Conservation (phyloP, 139 green algal genomes). For the Picochlorum sp. region DNA sequence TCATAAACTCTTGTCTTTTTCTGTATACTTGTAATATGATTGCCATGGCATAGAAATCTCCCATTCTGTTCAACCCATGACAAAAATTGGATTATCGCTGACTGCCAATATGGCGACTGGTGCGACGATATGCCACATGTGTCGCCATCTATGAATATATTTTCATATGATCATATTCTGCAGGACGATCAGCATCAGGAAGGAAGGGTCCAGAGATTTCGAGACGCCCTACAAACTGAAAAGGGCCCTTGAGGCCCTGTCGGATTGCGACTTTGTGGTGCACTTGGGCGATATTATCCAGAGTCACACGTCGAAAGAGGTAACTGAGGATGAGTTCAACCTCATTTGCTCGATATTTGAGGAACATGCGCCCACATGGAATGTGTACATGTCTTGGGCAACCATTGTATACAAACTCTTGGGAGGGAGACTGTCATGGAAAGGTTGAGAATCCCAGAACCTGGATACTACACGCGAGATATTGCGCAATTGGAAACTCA, state of each 20-base stretch:
- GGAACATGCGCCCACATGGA: slow-evolving; percentile 9
- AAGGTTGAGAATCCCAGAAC: slow-evolving; percentile 27
- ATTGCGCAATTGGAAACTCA: slow-evolving; percentile 46
- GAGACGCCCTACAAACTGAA: slow-evolving; percentile 52
- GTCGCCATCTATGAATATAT: not conserved
- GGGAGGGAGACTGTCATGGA: slow-evolving; percentile 25
- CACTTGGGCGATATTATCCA: slow-evolving; percentile 64
- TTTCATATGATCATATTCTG: not conserved
- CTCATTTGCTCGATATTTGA: slow-evolving; percentile 18
- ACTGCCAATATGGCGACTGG: slow-evolving; percentile 30
- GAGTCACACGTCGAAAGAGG: slow-evolving; percentile 18
- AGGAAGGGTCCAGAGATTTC: slow-evolving; percentile 43
- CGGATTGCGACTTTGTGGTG: slow-evolving; percentile 23
- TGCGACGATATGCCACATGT: not conserved
- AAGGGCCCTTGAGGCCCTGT: slow-evolving; percentile 23
- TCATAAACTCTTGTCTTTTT: too few relatives aligned
- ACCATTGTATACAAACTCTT: slow-evolving; percentile 52
- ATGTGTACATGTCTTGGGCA: slow-evolving; percentile 49
- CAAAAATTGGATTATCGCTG: slow-evolving; percentile 21
- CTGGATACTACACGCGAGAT: slow-evolving; percentile 31
- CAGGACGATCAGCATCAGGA: slow-evolving; percentile 43
- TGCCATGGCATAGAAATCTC: too few relatives aligned
- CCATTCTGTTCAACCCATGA: not conserved
- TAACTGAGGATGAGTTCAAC: slow-evolving; percentile 17
- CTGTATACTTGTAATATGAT: too few relatives aligned